phyloP scores from a whole-genome alignment of 306 rosid genomes.

The Medicago lupulina region DNA sequence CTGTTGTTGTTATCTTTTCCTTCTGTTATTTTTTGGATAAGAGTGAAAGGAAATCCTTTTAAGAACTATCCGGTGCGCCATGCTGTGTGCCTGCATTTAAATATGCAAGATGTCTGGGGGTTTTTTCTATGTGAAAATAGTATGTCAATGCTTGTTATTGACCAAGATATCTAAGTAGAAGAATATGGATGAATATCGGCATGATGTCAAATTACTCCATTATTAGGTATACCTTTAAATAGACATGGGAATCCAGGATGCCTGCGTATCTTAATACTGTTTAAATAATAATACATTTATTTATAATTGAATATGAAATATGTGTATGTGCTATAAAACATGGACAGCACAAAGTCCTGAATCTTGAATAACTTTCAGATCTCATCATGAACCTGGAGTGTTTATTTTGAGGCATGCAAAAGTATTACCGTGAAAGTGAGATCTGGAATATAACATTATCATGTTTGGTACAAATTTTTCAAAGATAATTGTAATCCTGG shows the following conservation, averaged over 20 bases:
- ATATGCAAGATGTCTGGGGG: slow-evolving; percentile 1
- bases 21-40: slow-evolving; percentile 10
- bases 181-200: slow-evolving; percentile 7
- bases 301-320: slow-evolving; percentile 16
- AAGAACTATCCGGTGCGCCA: slow-evolving; percentile 10
- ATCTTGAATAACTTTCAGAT: slow-evolving; percentile 33
- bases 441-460: neutral
- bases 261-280: neutral
- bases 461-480: neutral
- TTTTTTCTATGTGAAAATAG: neutral
- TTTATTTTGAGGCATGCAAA: neutral
- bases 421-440: neutral
- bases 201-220: slow-evolving; percentile 4
- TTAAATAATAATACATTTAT: slow-evolving; percentile 23
- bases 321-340: slow-evolving; percentile 20
- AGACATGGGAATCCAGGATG: slow-evolving; percentile 23
- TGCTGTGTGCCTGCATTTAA: slow-evolving; percentile 1
- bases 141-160: slow-evolving; percentile 11
- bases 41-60: slow-evolving; percentile 6
- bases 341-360: slow-evolving; percentile 8
- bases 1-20: neutral
- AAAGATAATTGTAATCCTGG: neutral
- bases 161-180: slow-evolving; percentile 28
- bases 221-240: slow-evolving; percentile 15
- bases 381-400: neutral